phyloP scores from a whole-genome alignment of 2,329 filamentous ascomycete species.

The Pyrenophora graminea region DNA sequence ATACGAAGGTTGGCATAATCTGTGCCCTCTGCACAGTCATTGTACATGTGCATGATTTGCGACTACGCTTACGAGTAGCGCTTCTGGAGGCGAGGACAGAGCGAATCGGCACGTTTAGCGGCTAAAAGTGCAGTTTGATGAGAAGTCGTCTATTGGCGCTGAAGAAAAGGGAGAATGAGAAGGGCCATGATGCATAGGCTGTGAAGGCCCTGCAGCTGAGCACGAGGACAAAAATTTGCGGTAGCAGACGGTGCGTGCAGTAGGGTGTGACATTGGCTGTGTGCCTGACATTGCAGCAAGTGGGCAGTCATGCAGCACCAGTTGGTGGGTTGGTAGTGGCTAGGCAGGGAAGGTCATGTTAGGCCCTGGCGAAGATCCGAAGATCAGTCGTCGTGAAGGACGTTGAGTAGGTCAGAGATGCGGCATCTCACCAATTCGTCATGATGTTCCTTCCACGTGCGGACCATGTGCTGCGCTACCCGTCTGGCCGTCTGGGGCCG shows the following conservation, averaged over 20 bases:
- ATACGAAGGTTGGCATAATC: neutral
- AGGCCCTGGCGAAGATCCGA: slow-evolving; percentile 4
- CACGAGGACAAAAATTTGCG: slow-evolving; percentile 4
- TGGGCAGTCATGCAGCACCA: neutral
- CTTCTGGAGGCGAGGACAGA: neutral
- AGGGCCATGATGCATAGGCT: neutral
- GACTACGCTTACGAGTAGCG: slow-evolving; percentile 3
- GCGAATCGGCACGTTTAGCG: slow-evolving; percentile 8
- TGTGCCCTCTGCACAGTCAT: neutral
- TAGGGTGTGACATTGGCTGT: slow-evolving; percentile 1
- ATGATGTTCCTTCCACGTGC: slow-evolving; percentile 14
- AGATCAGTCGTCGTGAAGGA: slow-evolving; percentile 4
- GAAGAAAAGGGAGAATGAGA: neutral
- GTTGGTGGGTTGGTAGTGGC: neutral
- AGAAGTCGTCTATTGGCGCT: slow-evolving; percentile 4
- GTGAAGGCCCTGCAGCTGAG: slow-evolving; percentile 4
- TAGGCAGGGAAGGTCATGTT: neutral
- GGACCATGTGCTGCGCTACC: slow-evolving; percentile 10
- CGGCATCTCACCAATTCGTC: slow-evolving; percentile 4
- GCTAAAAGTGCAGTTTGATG: slow-evolving; percentile 5
- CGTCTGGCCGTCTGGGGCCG: slow-evolving; percentile 12
- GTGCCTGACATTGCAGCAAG: slow-evolving; percentile 1
- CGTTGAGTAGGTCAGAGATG: slow-evolving; percentile 4
- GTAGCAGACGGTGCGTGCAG: neutral
- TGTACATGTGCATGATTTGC: neutral